Evolutionary conservation across 495 filamentous ascomycete genomes (phyloP), one percentile per base, ranked within the genome.

Genomic region (Rostrohypoxylon terebratum): DNA sequence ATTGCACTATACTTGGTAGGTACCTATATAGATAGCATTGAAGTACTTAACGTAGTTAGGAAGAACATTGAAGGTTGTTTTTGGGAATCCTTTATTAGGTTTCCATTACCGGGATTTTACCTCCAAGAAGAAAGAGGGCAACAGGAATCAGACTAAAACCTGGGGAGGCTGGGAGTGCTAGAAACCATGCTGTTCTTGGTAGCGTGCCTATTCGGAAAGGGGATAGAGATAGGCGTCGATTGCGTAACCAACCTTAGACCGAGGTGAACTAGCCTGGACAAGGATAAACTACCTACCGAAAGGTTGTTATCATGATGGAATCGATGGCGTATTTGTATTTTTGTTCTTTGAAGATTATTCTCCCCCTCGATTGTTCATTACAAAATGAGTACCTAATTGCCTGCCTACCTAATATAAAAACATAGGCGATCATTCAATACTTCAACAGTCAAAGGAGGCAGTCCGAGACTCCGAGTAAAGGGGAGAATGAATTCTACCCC

Each of bases 191-290:
- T 44, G 33, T 51, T 59, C 64, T 67, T 53, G 55, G 64, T 33
- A 14, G 53, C n/a, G 16, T 42, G 20, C 2, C 38, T n/a, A 53
- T 51, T 33, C 21, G 10, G 42, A 59, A 53, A 47, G 48, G 40
- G 59, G 38, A 55, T 48, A 55, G 47, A 68, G 38, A 47, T 25
- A 51, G 59, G 45, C 55, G 55, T 57, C 40, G 18, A 69, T 69
- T 48, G 66, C 66, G 66, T 69, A 44, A 63, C 59, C 14, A 18
- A 40, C 38, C 38, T 14, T n/a, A 13, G 13, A 42, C 11, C 11
- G n/a, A 42, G 13, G 13, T 1, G 11, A 47, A 5, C 23, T 51
- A 55, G 57, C 20, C 34, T 40, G 4, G 23, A 59, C 34, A 48
- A 36, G 42, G 42, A 28, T 21, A 28, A 18, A 50, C 42, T 33